A percentile compares a stretch with the other conserved stretches of the same genome.
Conservation (phyloP, 148 eudicot species). For the Rhododendron williamsianum region DNA sequence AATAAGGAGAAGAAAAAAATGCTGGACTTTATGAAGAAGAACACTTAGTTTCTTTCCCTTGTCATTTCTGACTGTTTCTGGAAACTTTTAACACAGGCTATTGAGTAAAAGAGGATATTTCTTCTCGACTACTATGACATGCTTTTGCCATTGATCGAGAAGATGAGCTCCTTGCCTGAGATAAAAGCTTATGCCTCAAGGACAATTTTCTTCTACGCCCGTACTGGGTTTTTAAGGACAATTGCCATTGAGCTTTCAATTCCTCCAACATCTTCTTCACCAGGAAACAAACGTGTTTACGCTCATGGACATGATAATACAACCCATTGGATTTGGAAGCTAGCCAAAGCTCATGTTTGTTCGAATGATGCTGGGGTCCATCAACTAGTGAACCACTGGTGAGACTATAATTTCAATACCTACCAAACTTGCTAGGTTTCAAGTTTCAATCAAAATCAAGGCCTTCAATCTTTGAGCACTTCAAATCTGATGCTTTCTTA, state of each 20-base stretch:
- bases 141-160: conserved; percentile 65
- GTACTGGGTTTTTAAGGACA: conserved; percentile 46
- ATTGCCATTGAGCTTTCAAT: conserved; percentile 78
- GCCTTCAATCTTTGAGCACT: neutral
- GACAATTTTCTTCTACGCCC: conserved; percentile 48
- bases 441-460: conserved; percentile 13
- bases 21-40: neutral
- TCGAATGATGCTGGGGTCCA: conserved; percentile 84
- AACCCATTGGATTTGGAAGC: conserved; percentile 80
- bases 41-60: neutral
- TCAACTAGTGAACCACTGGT: conserved; percentile 93
- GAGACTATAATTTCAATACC: conserved; percentile 18
- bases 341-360: conserved; percentile 89
- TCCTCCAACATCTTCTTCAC: conserved; percentile 49
- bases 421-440: neutral
- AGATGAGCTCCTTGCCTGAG: conserved; percentile 53
- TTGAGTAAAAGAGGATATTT: conserved; percentile 56
- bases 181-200: conserved; percentile 75
- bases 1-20: neutral
- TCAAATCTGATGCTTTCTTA: neutral
- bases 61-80: neutral
- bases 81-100: conserved; percentile 41
- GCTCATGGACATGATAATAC: conserved; percentile 77
- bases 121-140: conserved; percentile 75
- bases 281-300: conserved; percentile 54